A percentile compares a stretch with the other conserved stretches of the same genome.
phyloP scores from a whole-genome alignment of 306 rosid species.

The Castanea crenata region DNA sequence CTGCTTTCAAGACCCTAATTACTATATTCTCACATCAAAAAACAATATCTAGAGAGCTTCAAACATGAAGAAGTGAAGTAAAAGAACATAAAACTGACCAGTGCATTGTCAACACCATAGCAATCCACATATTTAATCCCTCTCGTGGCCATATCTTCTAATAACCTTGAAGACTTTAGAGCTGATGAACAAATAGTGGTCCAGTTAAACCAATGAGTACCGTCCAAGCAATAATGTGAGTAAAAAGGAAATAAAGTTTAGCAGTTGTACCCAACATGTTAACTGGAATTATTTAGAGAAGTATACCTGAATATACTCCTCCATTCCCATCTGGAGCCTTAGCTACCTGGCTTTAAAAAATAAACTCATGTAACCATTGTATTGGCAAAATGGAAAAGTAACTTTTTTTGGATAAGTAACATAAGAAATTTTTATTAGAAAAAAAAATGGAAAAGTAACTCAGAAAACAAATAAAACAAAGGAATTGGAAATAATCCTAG shows the following conservation, averaged over 20 bases:
- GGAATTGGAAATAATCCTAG: not conserved
- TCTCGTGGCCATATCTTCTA: slow-evolving; percentile 89
- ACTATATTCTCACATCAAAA: slow-evolving; percentile 27
- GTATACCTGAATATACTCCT: slow-evolving; percentile 86
- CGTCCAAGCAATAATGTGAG: slow-evolving; percentile 15
- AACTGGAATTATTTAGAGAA: not conserved
- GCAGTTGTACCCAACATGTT: slow-evolving; percentile 2
- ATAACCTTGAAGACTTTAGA: slow-evolving; percentile 62
- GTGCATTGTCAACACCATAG: slow-evolving; percentile 96
- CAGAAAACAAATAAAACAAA: not conserved
- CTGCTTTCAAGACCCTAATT: slow-evolving; percentile 54
- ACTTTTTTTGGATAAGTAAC: not conserved
- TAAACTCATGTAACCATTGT: slow-evolving; percentile 23
- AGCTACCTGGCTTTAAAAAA: slow-evolving; percentile 75
- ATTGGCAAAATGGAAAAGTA: slow-evolving; percentile 22
- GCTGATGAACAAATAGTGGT: slow-evolving; percentile 48
- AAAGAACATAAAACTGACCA: slow-evolving; percentile 48
- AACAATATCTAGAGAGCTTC: slow-evolving; percentile 6
- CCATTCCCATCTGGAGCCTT: slow-evolving; percentile 99
- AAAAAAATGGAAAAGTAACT: slow-evolving; percentile 19
- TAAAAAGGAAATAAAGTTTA: slow-evolving; percentile 13
- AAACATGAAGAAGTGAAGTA: slow-evolving; percentile 10
- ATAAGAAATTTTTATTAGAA: too few species aligned
- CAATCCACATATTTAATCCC: slow-evolving; percentile 94
- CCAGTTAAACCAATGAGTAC: slow-evolving; percentile 11